These are phyloP conservation scores for Umbelopsis ramanniana DNA, from an alignment of 192 early-diverging fungal species.

Conservation along the genomic window DNA sequence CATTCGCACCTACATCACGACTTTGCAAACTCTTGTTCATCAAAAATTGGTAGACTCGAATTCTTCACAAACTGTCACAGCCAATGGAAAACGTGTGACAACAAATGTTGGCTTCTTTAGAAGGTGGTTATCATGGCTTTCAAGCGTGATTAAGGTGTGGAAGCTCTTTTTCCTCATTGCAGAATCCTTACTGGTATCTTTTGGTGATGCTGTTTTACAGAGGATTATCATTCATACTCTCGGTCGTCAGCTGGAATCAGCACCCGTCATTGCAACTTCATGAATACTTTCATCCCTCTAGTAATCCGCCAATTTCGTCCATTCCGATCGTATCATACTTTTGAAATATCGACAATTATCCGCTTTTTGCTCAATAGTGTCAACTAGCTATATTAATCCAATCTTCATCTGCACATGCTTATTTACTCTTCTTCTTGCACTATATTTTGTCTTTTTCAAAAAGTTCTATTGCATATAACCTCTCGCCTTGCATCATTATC, in stretches of 20 bases:
- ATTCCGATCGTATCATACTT: not conserved
- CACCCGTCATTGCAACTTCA: not conserved
- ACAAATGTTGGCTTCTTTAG: slow-evolving; percentile 1
- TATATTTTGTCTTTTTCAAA: not conserved
- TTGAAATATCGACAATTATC: not conserved
- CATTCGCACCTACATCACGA: not conserved
- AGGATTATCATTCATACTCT: slow-evolving; percentile 7
- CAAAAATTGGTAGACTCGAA: not conserved
- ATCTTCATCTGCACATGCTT: not conserved
- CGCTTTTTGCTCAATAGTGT: not conserved
- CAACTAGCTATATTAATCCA: not conserved
- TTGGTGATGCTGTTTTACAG: slow-evolving; percentile 12
- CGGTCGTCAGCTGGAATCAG: slow-evolving; percentile 12
- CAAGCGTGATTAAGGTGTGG: slow-evolving; percentile 6
- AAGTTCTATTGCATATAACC: not conserved
- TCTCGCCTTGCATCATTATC: slow-evolving; percentile 6
- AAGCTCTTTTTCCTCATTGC: slow-evolving; percentile 12
- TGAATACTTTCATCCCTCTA: not conserved
- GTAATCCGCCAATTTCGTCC: not conserved
- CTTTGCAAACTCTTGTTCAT: not conserved
- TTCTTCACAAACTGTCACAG: not conserved
- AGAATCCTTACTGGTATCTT: slow-evolving; percentile 1
- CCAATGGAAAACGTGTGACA: slow-evolving; percentile 2
- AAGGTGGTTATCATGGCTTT: slow-evolving; percentile 6
- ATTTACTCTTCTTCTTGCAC: not conserved